These are phyloP conservation scores for Microdochium nivale DNA, from an alignment of 2,329 filamentous ascomycete species.

Conservation along the genomic window DNA sequence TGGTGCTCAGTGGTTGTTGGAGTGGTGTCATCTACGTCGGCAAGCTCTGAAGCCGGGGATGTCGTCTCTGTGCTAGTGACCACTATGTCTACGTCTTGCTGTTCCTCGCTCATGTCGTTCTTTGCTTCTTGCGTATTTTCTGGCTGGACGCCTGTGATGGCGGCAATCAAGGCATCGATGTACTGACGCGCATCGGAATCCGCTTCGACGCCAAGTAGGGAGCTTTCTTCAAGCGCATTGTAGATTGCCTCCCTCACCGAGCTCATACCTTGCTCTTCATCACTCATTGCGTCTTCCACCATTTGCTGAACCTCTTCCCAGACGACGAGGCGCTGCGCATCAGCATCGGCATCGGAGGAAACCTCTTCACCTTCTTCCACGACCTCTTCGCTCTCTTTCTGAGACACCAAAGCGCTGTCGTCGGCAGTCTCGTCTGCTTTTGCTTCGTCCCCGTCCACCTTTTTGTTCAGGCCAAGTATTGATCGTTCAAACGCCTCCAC, in stretches of 20 bases:
- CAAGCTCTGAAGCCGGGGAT: background rate
- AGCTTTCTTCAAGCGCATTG: conserved; percentile 45
- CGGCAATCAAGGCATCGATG: conserved; percentile 36
- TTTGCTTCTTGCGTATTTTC: background rate
- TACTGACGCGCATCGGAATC: conserved; percentile 37
- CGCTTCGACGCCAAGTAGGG: conserved; percentile 36
- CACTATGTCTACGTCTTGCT: conserved; percentile 5
- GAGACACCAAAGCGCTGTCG: conserved; percentile 7
- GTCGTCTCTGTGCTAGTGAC: conserved; percentile 2
- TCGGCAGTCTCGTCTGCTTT: conserved; percentile 13
- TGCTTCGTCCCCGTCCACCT: conserved; percentile 14
- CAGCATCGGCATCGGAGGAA: conserved; percentile 8
- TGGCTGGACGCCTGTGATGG: background rate
- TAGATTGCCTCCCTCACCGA: conserved; percentile 45
- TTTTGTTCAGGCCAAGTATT: conserved; percentile 41
- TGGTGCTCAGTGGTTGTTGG: too few relatives aligned
- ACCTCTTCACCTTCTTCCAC: conserved; percentile 1
- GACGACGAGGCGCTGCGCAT: conserved; percentile 23
- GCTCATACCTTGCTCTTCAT: conserved; percentile 43
- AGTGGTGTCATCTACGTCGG: too few relatives aligned
- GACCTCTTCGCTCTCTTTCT: conserved; percentile 3
- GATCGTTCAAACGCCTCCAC: conserved; percentile 61
- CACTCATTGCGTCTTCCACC: conserved; percentile 48
- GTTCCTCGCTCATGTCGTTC: background rate
- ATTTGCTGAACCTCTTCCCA: conserved; percentile 47